Conservation (phyloP, 257 asterid species). For the Nyctanthes arbortristis region DNA sequence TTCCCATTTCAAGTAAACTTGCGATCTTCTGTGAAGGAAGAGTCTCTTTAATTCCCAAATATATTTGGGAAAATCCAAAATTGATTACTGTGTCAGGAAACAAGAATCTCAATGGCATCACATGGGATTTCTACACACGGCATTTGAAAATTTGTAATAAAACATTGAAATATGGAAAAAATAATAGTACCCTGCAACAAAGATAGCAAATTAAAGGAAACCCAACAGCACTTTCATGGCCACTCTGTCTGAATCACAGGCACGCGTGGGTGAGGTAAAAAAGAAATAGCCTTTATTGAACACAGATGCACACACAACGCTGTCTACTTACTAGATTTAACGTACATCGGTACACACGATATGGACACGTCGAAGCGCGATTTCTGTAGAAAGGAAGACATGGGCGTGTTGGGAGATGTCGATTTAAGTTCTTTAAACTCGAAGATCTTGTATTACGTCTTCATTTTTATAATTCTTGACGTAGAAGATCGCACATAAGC, state of each 20-base stretch:
- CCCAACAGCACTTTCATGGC: constrained; percentile 27
- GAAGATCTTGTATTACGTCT: no score
- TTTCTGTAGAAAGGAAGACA: no score
- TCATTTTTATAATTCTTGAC: no score
- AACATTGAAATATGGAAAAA: neutral
- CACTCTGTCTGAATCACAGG: constrained; percentile 38
- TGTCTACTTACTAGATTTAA: no score
- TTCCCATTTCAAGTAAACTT: no score
- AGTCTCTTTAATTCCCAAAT: no score
- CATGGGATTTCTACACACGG: constrained; percentile 24
- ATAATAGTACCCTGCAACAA: neutral
- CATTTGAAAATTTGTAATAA: constrained; percentile 20
- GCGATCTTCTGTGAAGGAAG: no score
- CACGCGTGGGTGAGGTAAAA: constrained; percentile 33
- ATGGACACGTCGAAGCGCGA: no score
- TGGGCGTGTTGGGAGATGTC: no score
- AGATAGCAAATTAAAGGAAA: constrained; percentile 23
- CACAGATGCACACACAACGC: neutral
- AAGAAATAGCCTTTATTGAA: neutral
- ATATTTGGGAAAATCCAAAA: neutral
- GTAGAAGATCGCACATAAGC: no score
- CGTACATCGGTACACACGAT: no score
- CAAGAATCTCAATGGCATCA: constrained; percentile 26
- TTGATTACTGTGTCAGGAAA: constrained; percentile 23
- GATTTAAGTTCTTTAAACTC: no score